These are phyloP conservation scores for Stagonosporopsis vannaccii DNA, from an alignment of 2,329 filamentous ascomycete genomes.

Conservation along the genomic window DNA sequence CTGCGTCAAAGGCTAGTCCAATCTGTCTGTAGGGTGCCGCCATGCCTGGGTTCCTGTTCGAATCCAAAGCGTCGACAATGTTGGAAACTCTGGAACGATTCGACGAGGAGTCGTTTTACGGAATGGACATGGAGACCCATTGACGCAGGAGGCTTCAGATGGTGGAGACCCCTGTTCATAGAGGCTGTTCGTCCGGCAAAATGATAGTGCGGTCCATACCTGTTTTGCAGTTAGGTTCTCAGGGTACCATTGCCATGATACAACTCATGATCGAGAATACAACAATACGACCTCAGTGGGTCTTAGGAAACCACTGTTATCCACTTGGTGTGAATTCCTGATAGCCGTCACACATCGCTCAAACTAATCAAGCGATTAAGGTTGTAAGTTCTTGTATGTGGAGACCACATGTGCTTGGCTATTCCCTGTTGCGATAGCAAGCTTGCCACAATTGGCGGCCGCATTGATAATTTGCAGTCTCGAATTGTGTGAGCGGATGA, in stretches of 20 bases:
- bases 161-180: not conserved
- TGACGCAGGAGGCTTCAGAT: not conserved
- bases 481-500: not conserved
- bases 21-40: not conserved
- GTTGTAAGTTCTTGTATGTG: not conserved
- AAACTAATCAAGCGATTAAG: slow-evolving; percentile 4
- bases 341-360: slow-evolving; percentile 5
- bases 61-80: not conserved
- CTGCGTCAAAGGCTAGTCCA: slow-evolving; percentile 3
- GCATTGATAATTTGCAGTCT: not conserved
- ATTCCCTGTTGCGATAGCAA: slow-evolving; percentile 12
- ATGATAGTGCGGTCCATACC: not conserved
- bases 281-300: slow-evolving; percentile 6
- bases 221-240: not conserved
- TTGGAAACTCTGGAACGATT: not conserved
- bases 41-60: not conserved
- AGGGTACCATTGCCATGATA: slow-evolving; percentile 5
- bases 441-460: not conserved
- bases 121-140: not conserved
- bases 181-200: not conserved
- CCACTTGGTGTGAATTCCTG: slow-evolving; percentile 7
- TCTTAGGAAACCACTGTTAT: slow-evolving; percentile 3
- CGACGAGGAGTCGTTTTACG: too few relatives aligned
- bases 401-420: slow-evolving; percentile 7
- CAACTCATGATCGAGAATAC: not conserved